Evolutionary conservation across 495 filamentous ascomycete species (phyloP), one percentile per base, ranked within the genome.

Genomic region (Hyaloscypha finlandica): DNA sequence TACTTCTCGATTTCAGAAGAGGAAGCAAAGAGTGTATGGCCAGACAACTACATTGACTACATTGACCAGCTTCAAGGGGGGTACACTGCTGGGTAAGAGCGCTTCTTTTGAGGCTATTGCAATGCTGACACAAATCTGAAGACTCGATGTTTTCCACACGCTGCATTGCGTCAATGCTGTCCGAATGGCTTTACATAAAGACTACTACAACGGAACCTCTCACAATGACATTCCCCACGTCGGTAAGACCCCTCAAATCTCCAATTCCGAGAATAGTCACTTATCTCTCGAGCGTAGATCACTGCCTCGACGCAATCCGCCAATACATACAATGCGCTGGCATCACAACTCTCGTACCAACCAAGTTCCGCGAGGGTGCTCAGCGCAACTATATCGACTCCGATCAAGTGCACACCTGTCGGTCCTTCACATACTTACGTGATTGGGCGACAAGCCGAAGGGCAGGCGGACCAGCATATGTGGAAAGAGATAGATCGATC

Each of bases 241-340:
- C 8, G 58, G 64, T 67, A 61, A 55, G 45, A 6, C 4, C 8
- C 37, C 53, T 12, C 53, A 22, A 29, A 11, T 33, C 25, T 31
- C 12, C 31, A 32, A 31, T 35, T 48, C 35, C 3, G 12, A 37
- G 35, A 37, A 1, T 3, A 37, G 16, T 48, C 42, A 48, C 42
- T 48, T 6, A 48, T 3, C 14, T 4, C 8, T 19, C 30, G 3
- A 60, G 3, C 9, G 37, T 51, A 72, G 70, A 72, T 20, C 70
- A 72, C 59, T 72, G 70, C 54, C 66, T 72, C 8, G 67, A 69
- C 54, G 60, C 42, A 6, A 55, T 72, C 39, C 70, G 70, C 3
- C 70, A 72, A 56, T 61, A 66, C 6, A 70, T 69, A 39, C 67
- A 69, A 61, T 72, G 70, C 60, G 59, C 59, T 19, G 70, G 70